Evolutionary conservation across 768 basidiomycete species (phyloP).

Genomic region (Xerocomellus dryophilus): DNA sequence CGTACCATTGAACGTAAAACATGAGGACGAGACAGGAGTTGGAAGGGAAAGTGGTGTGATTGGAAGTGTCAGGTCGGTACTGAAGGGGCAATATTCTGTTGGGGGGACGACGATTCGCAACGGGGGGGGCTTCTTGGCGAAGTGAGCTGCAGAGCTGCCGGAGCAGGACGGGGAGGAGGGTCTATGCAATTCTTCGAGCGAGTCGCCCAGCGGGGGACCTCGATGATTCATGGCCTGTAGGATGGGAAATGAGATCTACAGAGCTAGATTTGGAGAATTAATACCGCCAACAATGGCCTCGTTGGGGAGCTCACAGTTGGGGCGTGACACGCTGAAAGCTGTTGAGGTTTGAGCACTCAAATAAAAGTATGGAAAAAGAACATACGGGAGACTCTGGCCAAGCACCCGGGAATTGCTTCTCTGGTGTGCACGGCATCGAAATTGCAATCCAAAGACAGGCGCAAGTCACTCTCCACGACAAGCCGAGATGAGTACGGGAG

Average conservation of each 20-base stretch:
- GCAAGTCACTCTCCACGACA: background rate
- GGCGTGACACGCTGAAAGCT: background rate
- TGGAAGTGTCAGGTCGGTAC: constrained; percentile 31
- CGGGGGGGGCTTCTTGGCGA: constrained; percentile 16
- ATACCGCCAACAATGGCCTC: background rate
- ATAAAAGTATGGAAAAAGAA: background rate
- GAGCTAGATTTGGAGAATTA: background rate
- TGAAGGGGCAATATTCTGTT: constrained; percentile 34
- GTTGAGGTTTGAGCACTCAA: background rate
- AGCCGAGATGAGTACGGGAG: background rate
- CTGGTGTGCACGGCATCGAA: constrained; percentile 18
- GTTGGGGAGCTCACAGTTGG: constrained; percentile 3
- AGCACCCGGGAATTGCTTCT: constrained; percentile 22
- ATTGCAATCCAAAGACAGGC: constrained; percentile 16
- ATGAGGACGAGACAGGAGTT: constrained; percentile 26
- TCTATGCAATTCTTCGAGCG: constrained; percentile 10
- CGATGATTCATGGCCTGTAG: constrained; percentile 19
- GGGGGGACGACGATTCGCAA: constrained; percentile 34
- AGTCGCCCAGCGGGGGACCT: constrained; percentile 4
- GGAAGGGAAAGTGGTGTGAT: constrained; percentile 27
- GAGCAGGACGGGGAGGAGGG: background rate
- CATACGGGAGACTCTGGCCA: constrained; percentile 24
- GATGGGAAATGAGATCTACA: background rate
- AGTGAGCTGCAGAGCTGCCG: constrained; percentile 9
- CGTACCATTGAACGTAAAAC: constrained; percentile 22